Conservation (phyloP, 2,329 filamentous ascomycete species). For the Penicillium sp. region DNA sequence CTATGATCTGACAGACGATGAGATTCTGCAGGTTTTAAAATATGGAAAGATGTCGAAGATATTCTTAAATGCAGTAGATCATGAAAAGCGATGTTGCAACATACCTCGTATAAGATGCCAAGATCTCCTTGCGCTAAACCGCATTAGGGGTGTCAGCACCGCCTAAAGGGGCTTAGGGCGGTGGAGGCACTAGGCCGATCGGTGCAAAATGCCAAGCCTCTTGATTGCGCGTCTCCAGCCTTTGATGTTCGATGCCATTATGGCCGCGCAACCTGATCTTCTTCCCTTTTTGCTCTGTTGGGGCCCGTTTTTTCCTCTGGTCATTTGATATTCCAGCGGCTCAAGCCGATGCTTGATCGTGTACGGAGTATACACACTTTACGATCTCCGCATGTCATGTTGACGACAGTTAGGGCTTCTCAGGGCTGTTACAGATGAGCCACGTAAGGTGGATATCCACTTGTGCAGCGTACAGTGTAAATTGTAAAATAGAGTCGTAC, state of each 20-base stretch:
- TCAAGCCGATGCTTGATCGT: conserved; percentile 1
- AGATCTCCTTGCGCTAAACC: conserved; percentile 15
- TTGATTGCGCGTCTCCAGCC: conserved; percentile 41
- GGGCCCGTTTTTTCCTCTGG: neutral
- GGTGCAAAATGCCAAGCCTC: conserved; percentile 36
- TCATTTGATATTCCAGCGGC: neutral
- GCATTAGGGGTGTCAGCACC: neutral
- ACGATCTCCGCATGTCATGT: neutral
- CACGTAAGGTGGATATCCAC: neutral
- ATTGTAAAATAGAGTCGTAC: neutral
- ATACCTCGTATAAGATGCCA: conserved; percentile 17
- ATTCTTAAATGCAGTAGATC: neutral
- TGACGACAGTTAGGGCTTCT: neutral
- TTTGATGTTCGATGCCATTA: conserved; percentile 13
- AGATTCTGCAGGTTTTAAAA: neutral
- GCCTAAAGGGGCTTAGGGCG: conserved; percentile 23
- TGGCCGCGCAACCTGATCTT: conserved; percentile 7
- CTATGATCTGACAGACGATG: neutral
- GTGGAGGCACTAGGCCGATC: conserved; percentile 35
- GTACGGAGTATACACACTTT: neutral
- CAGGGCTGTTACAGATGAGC: neutral
- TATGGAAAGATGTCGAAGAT: neutral
- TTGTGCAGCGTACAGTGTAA: neutral
- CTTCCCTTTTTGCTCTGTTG: neutral
- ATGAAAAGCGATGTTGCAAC: neutral